Conservation (phyloP, 2,329 filamentous ascomycete genomes). For the Emmonsia crescens region DNA sequence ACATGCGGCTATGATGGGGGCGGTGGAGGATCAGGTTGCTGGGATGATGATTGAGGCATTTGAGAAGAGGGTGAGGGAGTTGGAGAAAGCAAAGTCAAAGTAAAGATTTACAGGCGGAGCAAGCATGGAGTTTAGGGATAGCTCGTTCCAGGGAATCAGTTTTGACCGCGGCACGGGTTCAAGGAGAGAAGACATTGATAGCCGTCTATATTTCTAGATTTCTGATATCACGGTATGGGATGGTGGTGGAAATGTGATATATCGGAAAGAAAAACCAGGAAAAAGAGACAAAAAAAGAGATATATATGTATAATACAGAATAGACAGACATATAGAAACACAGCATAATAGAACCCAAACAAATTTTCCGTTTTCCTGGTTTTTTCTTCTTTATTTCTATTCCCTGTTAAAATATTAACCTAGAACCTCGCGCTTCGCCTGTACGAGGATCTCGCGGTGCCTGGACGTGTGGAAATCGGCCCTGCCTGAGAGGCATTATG, state of each 20-base stretch:
- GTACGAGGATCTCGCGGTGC: background rate
- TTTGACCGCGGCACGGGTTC: background rate
- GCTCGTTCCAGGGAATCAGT: background rate
- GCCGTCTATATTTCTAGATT: background rate
- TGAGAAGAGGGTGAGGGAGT: conserved; percentile 61
- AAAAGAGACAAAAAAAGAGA: background rate
- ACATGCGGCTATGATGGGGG: conserved; percentile 69
- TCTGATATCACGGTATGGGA: background rate
- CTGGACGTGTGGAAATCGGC: conserved; percentile 1
- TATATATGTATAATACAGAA: conserved; percentile 6
- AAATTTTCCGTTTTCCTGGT: background rate
- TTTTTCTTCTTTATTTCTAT: conserved; percentile 3
- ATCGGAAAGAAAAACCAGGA: background rate
- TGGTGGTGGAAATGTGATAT: background rate
- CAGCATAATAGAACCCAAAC: conserved; percentile 1
- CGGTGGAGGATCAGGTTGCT: conserved; percentile 74
- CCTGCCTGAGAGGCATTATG: conserved; percentile 24
- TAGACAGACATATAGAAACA: conserved; percentile 4
- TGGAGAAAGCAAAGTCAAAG: conserved; percentile 32
- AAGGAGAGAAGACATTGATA: background rate
- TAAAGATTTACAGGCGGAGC: background rate
- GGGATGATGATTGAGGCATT: conserved; percentile 88
- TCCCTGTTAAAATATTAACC: background rate
- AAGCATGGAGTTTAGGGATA: background rate
- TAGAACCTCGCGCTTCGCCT: background rate